These are phyloP conservation scores for Apophysomyces elegans DNA, from an alignment of 371 early-diverging fungal genomes.

Conservation along the genomic window DNA sequence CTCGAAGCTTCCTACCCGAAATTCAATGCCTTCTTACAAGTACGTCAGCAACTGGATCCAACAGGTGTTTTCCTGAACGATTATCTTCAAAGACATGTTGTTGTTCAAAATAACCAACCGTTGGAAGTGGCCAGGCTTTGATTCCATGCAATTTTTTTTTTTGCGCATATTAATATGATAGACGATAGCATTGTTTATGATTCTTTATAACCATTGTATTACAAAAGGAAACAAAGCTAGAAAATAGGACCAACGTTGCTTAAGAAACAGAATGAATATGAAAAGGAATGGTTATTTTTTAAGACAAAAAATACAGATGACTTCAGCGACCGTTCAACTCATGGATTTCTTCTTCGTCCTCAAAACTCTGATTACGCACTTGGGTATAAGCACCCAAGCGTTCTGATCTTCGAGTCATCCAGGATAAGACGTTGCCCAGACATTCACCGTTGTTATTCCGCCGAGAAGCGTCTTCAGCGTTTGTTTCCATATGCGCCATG, in stretches of 20 bases:
- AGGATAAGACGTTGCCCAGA: slow-evolving; percentile 12
- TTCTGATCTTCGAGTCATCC: slow-evolving; percentile 14
- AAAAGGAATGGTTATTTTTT: neutral
- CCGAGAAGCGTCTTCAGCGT: neutral
- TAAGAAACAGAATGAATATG: neutral
- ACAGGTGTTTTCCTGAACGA: slow-evolving; percentile 75
- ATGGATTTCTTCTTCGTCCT: slow-evolving; percentile 23
- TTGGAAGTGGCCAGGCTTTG: slow-evolving; percentile 18
- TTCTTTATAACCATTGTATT: too few relatives aligned
- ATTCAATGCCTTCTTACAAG: slow-evolving; percentile 60
- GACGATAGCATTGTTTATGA: too few relatives aligned
- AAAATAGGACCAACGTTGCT: neutral
- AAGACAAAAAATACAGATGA: neutral
- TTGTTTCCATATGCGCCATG: slow-evolving; percentile 57
- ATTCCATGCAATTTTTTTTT: neutral
- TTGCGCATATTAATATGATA: neutral
- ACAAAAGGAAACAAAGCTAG: too few relatives aligned
- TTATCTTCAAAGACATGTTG: slow-evolving; percentile 71
- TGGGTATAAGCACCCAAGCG: slow-evolving; percentile 13
- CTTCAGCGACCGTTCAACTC: slow-evolving; percentile 20
- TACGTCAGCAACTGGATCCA: slow-evolving; percentile 74
- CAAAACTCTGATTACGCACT: slow-evolving; percentile 5
- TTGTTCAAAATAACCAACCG: slow-evolving; percentile 20
- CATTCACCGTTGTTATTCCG: neutral
- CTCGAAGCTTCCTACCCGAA: slow-evolving; percentile 68